Evolutionary conservation across 2,329 filamentous ascomycete species (phyloP).

Genomic region (Blumeria graminis): DNA sequence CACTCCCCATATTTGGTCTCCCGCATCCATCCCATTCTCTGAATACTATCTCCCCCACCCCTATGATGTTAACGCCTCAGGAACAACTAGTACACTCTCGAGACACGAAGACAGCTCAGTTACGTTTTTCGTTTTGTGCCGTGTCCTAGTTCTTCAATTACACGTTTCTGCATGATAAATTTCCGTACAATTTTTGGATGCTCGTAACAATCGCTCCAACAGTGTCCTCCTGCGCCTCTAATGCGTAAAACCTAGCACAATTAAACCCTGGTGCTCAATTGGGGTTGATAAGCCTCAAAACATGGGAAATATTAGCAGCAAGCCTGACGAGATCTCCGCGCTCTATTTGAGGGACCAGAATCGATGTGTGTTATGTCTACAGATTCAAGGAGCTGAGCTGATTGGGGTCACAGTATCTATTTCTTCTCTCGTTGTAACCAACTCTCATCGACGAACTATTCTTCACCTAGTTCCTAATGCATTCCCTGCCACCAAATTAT

Average conservation of each 20-base stretch:
- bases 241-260: not conserved
- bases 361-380: slow-evolving; percentile 40
- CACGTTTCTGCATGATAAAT: too few species aligned
- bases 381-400: not conserved
- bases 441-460: slow-evolving; percentile 51
- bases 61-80: too few species aligned
- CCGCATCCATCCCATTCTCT: too few species aligned
- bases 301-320: slow-evolving; percentile 88
- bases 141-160: too few species aligned
- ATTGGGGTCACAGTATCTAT: slow-evolving; percentile 44
- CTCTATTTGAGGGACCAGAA: slow-evolving; percentile 80
- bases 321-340: slow-evolving; percentile 55
- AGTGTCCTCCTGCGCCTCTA: not conserved
- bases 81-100: too few species aligned
- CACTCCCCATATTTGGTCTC: too few species aligned
- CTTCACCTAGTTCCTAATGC: slow-evolving; percentile 63
- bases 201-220: not conserved
- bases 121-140: too few species aligned
- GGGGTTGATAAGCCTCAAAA: slow-evolving; percentile 15
- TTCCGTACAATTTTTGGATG: too few species aligned
- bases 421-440: slow-evolving; percentile 59
- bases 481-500: slow-evolving; percentile 61
- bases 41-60: too few species aligned
- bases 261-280: not conserved
- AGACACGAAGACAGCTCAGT: too few species aligned